phyloP scores from a whole-genome alignment of 2,329 filamentous ascomycete genomes.

The Fusarium succisae region DNA sequence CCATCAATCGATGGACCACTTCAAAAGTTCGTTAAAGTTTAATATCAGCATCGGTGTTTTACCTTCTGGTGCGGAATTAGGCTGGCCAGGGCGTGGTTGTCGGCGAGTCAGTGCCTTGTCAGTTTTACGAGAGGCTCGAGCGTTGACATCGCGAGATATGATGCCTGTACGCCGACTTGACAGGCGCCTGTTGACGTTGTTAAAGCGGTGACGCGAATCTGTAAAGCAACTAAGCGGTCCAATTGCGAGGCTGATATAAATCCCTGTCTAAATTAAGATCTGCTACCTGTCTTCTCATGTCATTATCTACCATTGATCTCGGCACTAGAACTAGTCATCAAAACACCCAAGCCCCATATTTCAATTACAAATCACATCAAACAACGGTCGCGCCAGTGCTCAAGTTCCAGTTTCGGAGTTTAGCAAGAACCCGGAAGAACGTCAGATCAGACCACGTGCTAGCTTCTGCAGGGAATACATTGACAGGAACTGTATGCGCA shows the following conservation, averaged over 20 bases:
- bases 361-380: neutral
- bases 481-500: neutral
- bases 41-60: neutral
- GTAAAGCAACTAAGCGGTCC: no score
- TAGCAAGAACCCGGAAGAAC: neutral
- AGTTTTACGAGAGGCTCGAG: neutral
- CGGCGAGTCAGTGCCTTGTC: neutral
- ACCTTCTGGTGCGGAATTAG: neutral
- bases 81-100: neutral
- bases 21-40: neutral
- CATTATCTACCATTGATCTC: neutral
- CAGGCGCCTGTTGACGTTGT: neutral
- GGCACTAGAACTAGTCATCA: neutral
- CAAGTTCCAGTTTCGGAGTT: neutral
- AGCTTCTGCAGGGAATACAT: neutral
- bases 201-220: neutral
- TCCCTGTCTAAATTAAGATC: neutral
- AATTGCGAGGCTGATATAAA: neutral
- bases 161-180: no score
- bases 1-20: neutral
- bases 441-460: neutral
- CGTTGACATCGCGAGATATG: neutral
- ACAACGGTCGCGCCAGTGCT: neutral
- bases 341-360: no score
- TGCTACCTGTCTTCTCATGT: no score